Evolutionary conservation across 1,139 yeast genomes (phyloP), one percentile per base, ranked within the genome.

Genomic region (Candida anutae): DNA sequence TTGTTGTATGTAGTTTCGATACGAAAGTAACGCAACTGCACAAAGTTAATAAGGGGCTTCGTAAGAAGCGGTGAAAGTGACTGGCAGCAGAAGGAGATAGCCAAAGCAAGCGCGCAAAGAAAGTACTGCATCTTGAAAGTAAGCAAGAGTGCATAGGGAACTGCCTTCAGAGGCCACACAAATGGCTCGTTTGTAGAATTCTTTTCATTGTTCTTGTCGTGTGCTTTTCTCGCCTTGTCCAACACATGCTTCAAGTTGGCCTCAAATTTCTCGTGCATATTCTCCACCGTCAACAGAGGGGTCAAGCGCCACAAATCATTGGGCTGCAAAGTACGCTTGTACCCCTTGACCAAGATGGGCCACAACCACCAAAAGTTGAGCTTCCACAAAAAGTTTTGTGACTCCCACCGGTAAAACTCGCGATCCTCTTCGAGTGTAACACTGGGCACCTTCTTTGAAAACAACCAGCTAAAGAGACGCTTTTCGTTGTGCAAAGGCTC

Each of bases 31-130:
- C 56, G 49, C 36, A 42, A 52, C 38, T 60, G 62, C 22, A 65
- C 70, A 32, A 56, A 64, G 34, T 59, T 58, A 32, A 65, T 63
- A 32, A 65, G 46, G 34, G 46, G 45, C 43, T 53, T 56, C 13
- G 68, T 58, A 16, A 65, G 34, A 34, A 65, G 51, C 12, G 72
- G 70, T 10, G 69, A 62, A 22, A 59, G 51, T 2, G 69, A 50
- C 37, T 60, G 66, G 34, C 60, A 48, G 24, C 52, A 46, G 38
- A 62, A 64, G 5, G 69, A 53, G 17, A 58, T 41, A 2, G 58
- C 64, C 35, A 64, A 50, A 32, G 49, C 58, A 12, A 58, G 23
- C 32, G 60, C 49, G 29, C 62, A 47, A 38, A 55, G 36, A 22
- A 53, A 32, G 40, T 63, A 64, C 32, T 61, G 65, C 38, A 52